Evolutionary conservation across 2,329 filamentous ascomycete species (phyloP).

Genomic region (Chrysoporthe deuterocubensis): DNA sequence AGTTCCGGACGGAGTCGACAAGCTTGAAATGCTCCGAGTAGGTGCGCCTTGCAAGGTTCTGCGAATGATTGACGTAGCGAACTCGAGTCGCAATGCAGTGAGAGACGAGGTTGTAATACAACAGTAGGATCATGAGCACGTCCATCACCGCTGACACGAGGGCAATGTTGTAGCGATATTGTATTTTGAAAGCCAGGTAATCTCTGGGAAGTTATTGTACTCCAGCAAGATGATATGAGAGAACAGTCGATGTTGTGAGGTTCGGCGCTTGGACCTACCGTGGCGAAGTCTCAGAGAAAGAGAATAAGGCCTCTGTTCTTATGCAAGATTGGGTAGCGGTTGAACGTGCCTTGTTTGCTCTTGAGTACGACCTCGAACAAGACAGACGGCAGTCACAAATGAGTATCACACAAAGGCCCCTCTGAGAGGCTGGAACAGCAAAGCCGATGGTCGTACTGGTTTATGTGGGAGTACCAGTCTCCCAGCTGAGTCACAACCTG

Average conservation of each 20-base stretch:
- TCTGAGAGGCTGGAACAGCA: background rate
- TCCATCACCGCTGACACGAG: background rate
- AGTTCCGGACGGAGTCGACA: constrained; percentile 19
- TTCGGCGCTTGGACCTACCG: background rate
- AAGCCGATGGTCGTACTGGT: background rate
- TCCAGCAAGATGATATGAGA: background rate
- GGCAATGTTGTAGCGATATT: background rate
- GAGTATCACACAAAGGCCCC: background rate
- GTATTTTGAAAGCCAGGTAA: background rate
- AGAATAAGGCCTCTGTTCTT: background rate
- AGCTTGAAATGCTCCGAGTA: constrained; percentile 20
- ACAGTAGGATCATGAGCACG: background rate
- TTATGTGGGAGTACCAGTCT: background rate
- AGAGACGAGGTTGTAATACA: background rate
- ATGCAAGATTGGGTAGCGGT: background rate
- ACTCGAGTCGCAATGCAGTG: background rate
- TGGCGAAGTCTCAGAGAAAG: background rate
- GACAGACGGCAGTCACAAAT: constrained; percentile 5
- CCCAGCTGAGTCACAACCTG: background rate
- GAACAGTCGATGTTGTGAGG: background rate
- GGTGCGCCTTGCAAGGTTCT: constrained; percentile 8
- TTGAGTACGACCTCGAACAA: background rate
- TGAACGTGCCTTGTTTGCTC: background rate
- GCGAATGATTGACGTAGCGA: background rate
- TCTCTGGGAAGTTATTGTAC: background rate